These are phyloP conservation scores for Penstemon newberryi DNA, from an alignment of 257 asterid species.

Conservation along the genomic window DNA sequence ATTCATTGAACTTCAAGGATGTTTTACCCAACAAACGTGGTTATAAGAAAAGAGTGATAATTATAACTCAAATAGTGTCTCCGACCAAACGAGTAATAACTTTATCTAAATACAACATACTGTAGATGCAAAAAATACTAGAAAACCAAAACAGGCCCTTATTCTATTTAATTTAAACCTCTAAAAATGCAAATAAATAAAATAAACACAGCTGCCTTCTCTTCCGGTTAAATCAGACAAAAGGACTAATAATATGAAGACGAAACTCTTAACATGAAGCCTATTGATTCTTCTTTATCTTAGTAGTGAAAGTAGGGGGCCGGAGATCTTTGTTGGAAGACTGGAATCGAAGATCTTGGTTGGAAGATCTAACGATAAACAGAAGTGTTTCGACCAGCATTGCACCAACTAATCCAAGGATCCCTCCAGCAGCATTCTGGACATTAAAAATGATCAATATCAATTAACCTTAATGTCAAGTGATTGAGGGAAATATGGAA, in stretches of 20 bases:
- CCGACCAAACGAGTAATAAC: too few relatives aligned
- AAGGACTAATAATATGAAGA: not conserved
- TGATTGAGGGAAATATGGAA: not conserved
- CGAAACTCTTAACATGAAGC: conserved; percentile 16
- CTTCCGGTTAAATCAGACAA: not conserved
- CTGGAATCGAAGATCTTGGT: conserved; percentile 36
- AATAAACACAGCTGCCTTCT: not conserved
- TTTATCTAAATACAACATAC: too few relatives aligned
- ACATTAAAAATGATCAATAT: conserved; percentile 17
- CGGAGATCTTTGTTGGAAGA: conserved; percentile 16
- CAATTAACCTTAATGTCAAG: not conserved
- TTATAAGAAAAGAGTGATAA: too few relatives aligned
- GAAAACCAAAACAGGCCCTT: too few relatives aligned
- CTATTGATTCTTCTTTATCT: conserved; percentile 61
- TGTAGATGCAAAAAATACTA: too few relatives aligned
- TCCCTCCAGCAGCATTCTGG: conserved; percentile 95
- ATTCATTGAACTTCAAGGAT: too few relatives aligned
- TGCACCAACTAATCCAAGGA: conserved; percentile 82
- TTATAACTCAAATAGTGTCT: too few relatives aligned
- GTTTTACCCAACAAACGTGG: too few relatives aligned
- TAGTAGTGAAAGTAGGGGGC: conserved; percentile 34
- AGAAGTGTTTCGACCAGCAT: conserved; percentile 93
- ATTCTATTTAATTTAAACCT: too few relatives aligned
- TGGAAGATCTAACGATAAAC: conserved; percentile 62
- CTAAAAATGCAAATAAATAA: too few relatives aligned